These are phyloP conservation scores for Beauveria asiatica DNA, from an alignment of 2,329 filamentous ascomycete genomes.

Conservation along the genomic window DNA sequence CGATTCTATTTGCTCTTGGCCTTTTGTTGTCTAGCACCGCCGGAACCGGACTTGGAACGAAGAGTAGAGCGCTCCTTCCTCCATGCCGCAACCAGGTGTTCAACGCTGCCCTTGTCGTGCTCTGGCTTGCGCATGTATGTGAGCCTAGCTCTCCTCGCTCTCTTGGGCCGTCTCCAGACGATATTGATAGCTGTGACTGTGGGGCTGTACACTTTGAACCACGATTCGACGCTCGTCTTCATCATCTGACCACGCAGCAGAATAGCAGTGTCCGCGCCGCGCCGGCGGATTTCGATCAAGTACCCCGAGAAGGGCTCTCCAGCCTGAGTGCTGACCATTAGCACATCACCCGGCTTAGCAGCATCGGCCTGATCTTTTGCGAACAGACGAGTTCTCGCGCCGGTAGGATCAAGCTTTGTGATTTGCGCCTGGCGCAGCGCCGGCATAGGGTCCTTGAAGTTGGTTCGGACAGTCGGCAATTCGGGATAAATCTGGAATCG, in stretches of 20 bases:
- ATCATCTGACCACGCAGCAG: slow-evolving; percentile 80
- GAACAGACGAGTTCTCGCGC: slow-evolving; percentile 75
- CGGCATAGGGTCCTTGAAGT: slow-evolving; percentile 59
- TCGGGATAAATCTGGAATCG: slow-evolving; percentile 48
- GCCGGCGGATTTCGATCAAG: slow-evolving; percentile 74
- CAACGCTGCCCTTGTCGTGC: slow-evolving; percentile 81
- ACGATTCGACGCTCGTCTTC: slow-evolving; percentile 88
- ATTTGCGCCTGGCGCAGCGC: slow-evolving; percentile 62
- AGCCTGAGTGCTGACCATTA: slow-evolving; percentile 73
- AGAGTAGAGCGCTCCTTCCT: slow-evolving; percentile 37
- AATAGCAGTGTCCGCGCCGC: slow-evolving; percentile 84
- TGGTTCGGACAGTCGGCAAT: slow-evolving; percentile 43
- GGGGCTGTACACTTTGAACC: slow-evolving; percentile 90
- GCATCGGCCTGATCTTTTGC: slow-evolving; percentile 66
- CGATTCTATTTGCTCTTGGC: slow-evolving; percentile 17
- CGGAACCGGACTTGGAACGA: slow-evolving; percentile 25
- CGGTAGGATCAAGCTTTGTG: slow-evolving; percentile 70
- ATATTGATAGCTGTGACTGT: slow-evolving; percentile 88
- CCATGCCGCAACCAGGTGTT: slow-evolving; percentile 59
- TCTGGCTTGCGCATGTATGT: slow-evolving; percentile 85
- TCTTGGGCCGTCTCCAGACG: slow-evolving; percentile 76
- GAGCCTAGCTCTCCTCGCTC: slow-evolving; percentile 76
- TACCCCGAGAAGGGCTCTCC: slow-evolving; percentile 88
- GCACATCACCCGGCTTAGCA: slow-evolving; percentile 78
- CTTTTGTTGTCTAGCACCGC: slow-evolving; percentile 14